phyloP scores from a whole-genome alignment of 2,329 filamentous ascomycete genomes.

The Iodosphaeria phyllophila region DNA sequence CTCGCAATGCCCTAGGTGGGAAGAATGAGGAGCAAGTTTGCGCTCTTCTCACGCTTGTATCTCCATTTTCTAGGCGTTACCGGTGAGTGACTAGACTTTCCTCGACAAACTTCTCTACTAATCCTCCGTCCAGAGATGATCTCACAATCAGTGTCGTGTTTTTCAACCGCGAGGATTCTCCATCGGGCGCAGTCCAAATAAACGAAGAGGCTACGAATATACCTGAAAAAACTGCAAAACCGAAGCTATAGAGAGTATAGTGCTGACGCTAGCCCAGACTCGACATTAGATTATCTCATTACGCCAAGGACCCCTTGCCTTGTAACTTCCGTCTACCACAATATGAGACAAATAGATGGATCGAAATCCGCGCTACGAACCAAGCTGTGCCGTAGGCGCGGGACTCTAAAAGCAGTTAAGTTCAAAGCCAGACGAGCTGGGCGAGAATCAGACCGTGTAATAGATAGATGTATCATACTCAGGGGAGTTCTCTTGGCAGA shows the following conservation, averaged over 20 bases:
- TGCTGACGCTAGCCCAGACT: too few species aligned
- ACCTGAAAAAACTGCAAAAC: slow-evolving; percentile 14
- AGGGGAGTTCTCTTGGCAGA: too few species aligned
- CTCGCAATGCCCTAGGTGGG: slow-evolving; percentile 85
- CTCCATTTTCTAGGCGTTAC: slow-evolving; percentile 80
- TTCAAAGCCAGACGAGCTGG: too few species aligned
- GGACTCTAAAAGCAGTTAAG: too few species aligned
- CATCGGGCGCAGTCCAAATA: slow-evolving; percentile 58
- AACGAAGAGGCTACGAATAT: slow-evolving; percentile 74
- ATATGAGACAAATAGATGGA: too few species aligned
- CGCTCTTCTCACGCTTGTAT: slow-evolving; percentile 75
- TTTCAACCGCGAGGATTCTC: slow-evolving; percentile 67
- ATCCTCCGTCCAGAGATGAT: slow-evolving; percentile 49
- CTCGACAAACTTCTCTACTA: background rate
- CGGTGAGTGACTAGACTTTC: slow-evolving; percentile 34
- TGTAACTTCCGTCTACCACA: too few species aligned
- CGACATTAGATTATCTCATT: too few species aligned
- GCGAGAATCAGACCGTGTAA: too few species aligned
- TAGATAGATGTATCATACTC: too few species aligned
- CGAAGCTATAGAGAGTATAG: slow-evolving; percentile 17
- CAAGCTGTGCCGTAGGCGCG: too few species aligned
- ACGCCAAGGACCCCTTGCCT: too few species aligned
- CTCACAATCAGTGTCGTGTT: slow-evolving; percentile 97
- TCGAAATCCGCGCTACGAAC: too few species aligned
- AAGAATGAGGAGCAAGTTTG: slow-evolving; percentile 88